Conservation (phyloP, 306 rosid species). For the Lathyrus tuberosus region DNA sequence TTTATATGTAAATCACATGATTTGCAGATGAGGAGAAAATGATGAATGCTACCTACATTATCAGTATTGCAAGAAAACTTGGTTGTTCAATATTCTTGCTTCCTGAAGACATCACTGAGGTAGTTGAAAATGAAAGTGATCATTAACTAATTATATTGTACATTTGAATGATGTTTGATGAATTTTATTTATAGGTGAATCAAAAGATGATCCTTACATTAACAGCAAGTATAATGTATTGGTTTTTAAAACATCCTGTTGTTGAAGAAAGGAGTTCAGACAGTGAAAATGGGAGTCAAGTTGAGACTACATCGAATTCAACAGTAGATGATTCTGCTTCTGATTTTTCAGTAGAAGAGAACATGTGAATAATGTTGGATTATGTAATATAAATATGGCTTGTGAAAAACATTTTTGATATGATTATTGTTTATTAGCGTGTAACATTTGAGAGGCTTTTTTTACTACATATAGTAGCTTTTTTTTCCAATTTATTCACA, state of each 20-base stretch:
- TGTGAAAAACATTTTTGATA: not conserved
- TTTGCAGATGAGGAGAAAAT: slow-evolving; percentile 78
- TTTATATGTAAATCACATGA: too few species aligned
- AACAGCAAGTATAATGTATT: slow-evolving; percentile 93
- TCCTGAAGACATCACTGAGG: slow-evolving; percentile 34
- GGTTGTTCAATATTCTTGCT: slow-evolving; percentile 53
- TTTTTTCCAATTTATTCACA: too few species aligned
- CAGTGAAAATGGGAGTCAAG: slow-evolving; percentile 78
- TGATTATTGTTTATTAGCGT: not conserved
- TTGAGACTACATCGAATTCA: slow-evolving; percentile 74
- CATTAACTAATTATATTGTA: too few species aligned
- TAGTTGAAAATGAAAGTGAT: not conserved
- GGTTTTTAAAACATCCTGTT: slow-evolving; percentile 76
- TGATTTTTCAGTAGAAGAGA: slow-evolving; percentile 78
- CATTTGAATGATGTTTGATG: not conserved
- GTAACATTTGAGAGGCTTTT: too few species aligned
- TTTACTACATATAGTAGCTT: too few species aligned
- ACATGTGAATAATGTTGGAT: slow-evolving; percentile 46
- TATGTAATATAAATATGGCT: not conserved
- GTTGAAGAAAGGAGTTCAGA: slow-evolving; percentile 72
- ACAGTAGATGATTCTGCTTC: slow-evolving; percentile 90
- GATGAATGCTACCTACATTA: slow-evolving; percentile 96
- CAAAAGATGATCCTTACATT: slow-evolving; percentile 97
- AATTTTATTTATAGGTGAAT: slow-evolving; percentile 66
- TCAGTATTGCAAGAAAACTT: slow-evolving; percentile 96